phyloP scores from a whole-genome alignment of 345 rosid genomes.

The Arabis hirsuta region DNA sequence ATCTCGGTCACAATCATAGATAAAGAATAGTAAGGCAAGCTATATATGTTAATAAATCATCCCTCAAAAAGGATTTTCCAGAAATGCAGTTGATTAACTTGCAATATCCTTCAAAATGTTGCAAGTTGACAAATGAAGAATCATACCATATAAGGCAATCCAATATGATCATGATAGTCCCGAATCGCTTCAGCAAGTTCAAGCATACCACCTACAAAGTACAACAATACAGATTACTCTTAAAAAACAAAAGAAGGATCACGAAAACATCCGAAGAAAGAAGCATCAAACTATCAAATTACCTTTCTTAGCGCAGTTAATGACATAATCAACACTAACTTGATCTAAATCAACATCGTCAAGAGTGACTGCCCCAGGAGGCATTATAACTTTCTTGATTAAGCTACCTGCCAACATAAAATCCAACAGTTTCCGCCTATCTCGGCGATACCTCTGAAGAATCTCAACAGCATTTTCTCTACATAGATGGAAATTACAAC shows the following conservation, averaged over 20 bases:
- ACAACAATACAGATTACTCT: slow-evolving; percentile 2
- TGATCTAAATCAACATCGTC: slow-evolving; percentile 99
- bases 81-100: not conserved
- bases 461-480: slow-evolving; percentile 82
- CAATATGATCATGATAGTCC: slow-evolving; percentile 86
- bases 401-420: slow-evolving; percentile 84
- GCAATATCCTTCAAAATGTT: slow-evolving; percentile 6
- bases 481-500: not conserved
- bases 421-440: slow-evolving; percentile 79
- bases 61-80: not conserved
- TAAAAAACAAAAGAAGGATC: not conserved
- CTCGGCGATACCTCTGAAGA: slow-evolving; percentile 87
- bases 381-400: slow-evolving; percentile 93
- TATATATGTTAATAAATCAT: slow-evolving; percentile 4
- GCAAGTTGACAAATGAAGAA: slow-evolving; percentile 7
- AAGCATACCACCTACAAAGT: slow-evolving; percentile 67
- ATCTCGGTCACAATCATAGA: not conserved
- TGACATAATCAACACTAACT: slow-evolving; percentile 96
- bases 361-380: slow-evolving; percentile 95
- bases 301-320: slow-evolving; percentile 91
- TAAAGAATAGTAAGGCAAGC: not conserved
- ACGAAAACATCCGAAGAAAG: slow-evolving; percentile 26
- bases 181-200: slow-evolving; percentile 96
- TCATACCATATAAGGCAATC: slow-evolving; percentile 79
- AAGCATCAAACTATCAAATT: not conserved